Evolutionary conservation across 768 basidiomycete genomes (phyloP), one percentile per base, ranked within the genome.

Genomic region (Tricholoma furcatifolium): DNA sequence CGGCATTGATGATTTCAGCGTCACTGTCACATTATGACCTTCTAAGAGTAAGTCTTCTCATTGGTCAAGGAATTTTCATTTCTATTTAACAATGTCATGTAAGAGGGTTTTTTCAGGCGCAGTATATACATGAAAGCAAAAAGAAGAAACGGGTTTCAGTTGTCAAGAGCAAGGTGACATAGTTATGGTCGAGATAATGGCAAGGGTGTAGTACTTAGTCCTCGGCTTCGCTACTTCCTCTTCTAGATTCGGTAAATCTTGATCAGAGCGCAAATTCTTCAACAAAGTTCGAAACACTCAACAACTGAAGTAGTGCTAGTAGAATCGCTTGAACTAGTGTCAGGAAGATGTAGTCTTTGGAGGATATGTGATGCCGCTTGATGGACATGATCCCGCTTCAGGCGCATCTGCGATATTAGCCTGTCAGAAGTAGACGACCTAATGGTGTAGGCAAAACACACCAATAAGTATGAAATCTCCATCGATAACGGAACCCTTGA

Each of bases 401-500:
- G 82, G 82, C 0, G 83, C 70, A 60, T 78, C 86, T 88, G 34
- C 3, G 31, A 39, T 3, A 39, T 27, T 39, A 5, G 18, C 27
- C n/a, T 27, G 11, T 51, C 21, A 51, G 23, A 21, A 34, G n/a
- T n/a, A n/a, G n/a, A 43, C 34, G 2, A 17, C 23, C 21, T 14
- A 43, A 8, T 15, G 30, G 35, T 31, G 18, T 30, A 21, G n/a
- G n/a, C 7, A 9, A 35, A 20, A 60, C 77, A 46, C 57, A 87
- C 85, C 60, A 51, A 87, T 86, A 4, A 79, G 74, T 24, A 81
- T 68, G 54, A 88, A 87, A 3, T 60, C 59, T 12, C 88, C 88
- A 61, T 88, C 86, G 44, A 88, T 76, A 24, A 80, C 61, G n/a
- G 84, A 85, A 39, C 87, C 87, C 61, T 74, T 69, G 51, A 86